A percentile compares a stretch with the other conserved stretches of the same genome.
Evolutionary conservation across 345 rosid species (phyloP).

Genomic region (Noccaea caerulescens): DNA sequence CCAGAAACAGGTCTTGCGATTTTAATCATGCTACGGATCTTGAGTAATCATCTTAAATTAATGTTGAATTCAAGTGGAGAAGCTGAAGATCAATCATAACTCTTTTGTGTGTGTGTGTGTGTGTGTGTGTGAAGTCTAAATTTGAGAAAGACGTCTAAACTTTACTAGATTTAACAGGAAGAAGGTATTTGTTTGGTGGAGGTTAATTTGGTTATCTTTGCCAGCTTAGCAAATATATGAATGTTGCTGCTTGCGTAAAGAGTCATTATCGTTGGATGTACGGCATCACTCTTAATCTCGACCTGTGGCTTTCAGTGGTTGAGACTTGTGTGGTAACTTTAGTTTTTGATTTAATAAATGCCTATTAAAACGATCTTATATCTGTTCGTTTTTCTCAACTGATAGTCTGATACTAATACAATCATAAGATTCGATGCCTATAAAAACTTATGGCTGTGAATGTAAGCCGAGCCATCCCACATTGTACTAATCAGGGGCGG

Average conservation of each 20-base stretch:
- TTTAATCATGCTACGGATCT: conserved; percentile 15
- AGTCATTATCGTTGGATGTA: conserved; percentile 29
- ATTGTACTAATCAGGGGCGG: too few species aligned
- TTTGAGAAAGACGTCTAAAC: conserved; percentile 7
- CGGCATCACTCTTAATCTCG: conserved; percentile 22
- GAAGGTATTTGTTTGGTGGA: conserved; percentile 1
- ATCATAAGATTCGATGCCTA: neutral
- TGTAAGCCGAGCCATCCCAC: neutral
- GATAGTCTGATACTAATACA: neutral
- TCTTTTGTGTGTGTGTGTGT: neutral
- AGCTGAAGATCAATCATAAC: neutral
- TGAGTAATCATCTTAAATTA: neutral
- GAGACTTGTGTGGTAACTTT: conserved; percentile 7
- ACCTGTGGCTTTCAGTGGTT: conserved; percentile 15
- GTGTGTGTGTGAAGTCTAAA: neutral
- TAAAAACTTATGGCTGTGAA: neutral
- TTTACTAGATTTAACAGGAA: neutral
- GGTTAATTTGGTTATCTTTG: conserved; percentile 28
- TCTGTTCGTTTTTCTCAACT: too few species aligned
- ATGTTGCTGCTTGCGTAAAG: conserved; percentile 15
- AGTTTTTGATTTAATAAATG: neutral
- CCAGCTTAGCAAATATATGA: neutral
- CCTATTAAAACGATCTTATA: neutral
- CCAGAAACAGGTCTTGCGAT: neutral
- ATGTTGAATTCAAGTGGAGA: conserved; percentile 9